These are phyloP conservation scores for Metschnikowia cubensis DNA, from an alignment of 805 yeast genomes.

Conservation along the genomic window DNA sequence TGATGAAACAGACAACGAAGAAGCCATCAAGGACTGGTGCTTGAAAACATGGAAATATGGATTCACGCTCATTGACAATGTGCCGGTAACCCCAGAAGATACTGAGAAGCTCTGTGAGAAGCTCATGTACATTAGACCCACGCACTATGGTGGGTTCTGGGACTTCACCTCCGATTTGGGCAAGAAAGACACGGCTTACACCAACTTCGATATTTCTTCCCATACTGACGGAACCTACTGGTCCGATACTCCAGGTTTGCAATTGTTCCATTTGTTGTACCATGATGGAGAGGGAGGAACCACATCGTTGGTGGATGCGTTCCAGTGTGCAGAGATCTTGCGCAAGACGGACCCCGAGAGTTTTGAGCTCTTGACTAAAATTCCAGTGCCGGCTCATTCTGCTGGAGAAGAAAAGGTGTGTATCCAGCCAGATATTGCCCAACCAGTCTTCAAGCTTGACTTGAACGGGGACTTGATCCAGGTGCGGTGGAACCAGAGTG, in stretches of 20 bases:
- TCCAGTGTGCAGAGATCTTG: constrained; percentile 52
- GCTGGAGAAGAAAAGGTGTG: constrained; percentile 66
- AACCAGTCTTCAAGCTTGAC: constrained; percentile 57
- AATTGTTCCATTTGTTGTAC: constrained; percentile 58
- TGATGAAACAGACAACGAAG: constrained; percentile 28
- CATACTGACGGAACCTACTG: constrained; percentile 78
- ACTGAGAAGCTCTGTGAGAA: constrained; percentile 56
- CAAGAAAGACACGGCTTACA: constrained; percentile 68
- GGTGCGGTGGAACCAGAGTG: constrained; percentile 69
- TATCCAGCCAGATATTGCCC: constrained; percentile 52
- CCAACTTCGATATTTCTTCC: constrained; percentile 57
- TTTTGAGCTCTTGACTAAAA: constrained; percentile 45
- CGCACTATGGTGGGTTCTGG: constrained; percentile 82
- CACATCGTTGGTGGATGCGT: constrained; percentile 64
- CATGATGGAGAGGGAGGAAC: constrained; percentile 69
- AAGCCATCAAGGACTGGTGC: constrained; percentile 53
- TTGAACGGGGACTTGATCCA: constrained; percentile 51
- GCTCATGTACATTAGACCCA: constrained; percentile 57
- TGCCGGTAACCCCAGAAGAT: constrained; percentile 56
- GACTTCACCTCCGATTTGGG: constrained; percentile 68
- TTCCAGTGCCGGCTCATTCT: constrained; percentile 65
- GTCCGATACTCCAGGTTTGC: constrained; percentile 70
- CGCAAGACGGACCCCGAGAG: constrained; percentile 46
- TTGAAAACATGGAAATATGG: constrained; percentile 53
- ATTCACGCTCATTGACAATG: constrained; percentile 56